A percentile compares a stretch with the other conserved stretches of the same genome.
phyloP scores from a whole-genome alignment of 345 rosid species.

The Draba incana region DNA sequence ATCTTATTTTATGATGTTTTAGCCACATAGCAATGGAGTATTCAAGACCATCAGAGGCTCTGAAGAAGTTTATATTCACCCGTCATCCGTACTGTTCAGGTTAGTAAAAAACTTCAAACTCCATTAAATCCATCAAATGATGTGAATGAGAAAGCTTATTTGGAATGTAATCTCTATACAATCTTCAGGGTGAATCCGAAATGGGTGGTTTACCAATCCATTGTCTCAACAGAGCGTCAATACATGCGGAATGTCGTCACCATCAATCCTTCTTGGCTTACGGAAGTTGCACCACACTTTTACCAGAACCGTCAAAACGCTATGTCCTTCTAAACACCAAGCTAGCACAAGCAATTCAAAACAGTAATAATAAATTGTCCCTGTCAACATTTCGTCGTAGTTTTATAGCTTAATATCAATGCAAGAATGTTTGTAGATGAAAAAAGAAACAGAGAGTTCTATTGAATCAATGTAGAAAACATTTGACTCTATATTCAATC shows the following conservation, averaged over 20 bases:
- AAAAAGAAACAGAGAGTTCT: constrained; percentile 6
- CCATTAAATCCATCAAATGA: too few species aligned
- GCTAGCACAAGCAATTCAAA: constrained; percentile 2
- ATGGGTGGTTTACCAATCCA: constrained; percentile 81
- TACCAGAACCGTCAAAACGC: constrained; percentile 57
- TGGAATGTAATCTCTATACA: constrained; percentile 3
- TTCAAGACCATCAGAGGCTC: constrained; percentile 86
- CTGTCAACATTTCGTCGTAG: constrained; percentile 5
- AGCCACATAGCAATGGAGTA: constrained; percentile 83
- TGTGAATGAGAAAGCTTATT: neutral
- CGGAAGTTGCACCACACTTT: constrained; percentile 83
- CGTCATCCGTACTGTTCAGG: constrained; percentile 92
- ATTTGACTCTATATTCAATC: constrained; percentile 26
- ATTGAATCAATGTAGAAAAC: neutral
- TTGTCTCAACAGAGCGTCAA: constrained; percentile 86
- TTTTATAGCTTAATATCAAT: neutral
- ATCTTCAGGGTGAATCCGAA: constrained; percentile 87
- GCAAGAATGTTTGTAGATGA: constrained; percentile 16
- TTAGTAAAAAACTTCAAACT: constrained; percentile 35
- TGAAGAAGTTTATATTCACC: constrained; percentile 90
- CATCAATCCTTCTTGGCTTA: constrained; percentile 80
- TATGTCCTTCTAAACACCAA: constrained; percentile 25
- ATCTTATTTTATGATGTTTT: neutral
- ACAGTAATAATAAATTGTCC: constrained; percentile 3
- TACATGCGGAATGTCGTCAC: constrained; percentile 83